Percentiles rank a stretch among this genome's conserved stretches.
Evolutionary conservation across 2,329 filamentous ascomycete genomes (phyloP).

Genomic region (Tolypocladium ovalisporum): DNA sequence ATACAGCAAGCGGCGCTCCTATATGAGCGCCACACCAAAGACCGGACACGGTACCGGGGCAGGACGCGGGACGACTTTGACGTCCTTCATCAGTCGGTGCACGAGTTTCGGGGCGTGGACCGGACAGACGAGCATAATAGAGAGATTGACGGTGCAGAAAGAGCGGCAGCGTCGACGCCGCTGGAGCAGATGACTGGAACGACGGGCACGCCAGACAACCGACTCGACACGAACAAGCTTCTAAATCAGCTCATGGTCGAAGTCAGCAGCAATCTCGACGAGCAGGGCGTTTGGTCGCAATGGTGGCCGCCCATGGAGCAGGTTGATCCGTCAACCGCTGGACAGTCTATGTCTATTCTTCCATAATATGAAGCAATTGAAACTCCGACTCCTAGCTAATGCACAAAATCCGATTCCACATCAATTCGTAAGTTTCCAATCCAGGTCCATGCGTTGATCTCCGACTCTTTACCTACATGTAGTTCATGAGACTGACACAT

Average conservation of each 20-base stretch:
- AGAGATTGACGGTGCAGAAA: slow-evolving; percentile 16
- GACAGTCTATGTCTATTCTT: background rate
- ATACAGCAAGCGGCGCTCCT: slow-evolving; percentile 15
- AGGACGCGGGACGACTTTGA: slow-evolving; percentile 16
- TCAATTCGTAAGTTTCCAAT: background rate
- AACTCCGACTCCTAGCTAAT: background rate
- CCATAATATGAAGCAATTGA: background rate
- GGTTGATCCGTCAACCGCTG: slow-evolving; percentile 6
- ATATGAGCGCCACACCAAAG: slow-evolving; percentile 13
- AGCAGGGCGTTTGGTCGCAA: slow-evolving; percentile 15
- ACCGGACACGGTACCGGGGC: slow-evolving; percentile 12
- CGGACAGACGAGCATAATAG: slow-evolving; percentile 18
- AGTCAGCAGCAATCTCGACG: slow-evolving; percentile 14
- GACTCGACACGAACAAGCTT: slow-evolving; percentile 10
- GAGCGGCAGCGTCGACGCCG: background rate
- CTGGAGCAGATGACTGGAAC: background rate
- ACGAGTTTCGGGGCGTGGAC: slow-evolving; percentile 19
- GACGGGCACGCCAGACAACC: background rate
- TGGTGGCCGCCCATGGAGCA: slow-evolving; percentile 15
- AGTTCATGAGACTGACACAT: background rate
- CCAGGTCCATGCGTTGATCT: background rate
- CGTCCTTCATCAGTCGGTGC: slow-evolving; percentile 17
- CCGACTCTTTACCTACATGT: background rate
- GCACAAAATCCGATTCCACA: background rate
- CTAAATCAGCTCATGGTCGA: slow-evolving; percentile 13